Evolutionary conservation across 805 yeast species (phyloP).

Genomic region (Candida chauliodis): DNA sequence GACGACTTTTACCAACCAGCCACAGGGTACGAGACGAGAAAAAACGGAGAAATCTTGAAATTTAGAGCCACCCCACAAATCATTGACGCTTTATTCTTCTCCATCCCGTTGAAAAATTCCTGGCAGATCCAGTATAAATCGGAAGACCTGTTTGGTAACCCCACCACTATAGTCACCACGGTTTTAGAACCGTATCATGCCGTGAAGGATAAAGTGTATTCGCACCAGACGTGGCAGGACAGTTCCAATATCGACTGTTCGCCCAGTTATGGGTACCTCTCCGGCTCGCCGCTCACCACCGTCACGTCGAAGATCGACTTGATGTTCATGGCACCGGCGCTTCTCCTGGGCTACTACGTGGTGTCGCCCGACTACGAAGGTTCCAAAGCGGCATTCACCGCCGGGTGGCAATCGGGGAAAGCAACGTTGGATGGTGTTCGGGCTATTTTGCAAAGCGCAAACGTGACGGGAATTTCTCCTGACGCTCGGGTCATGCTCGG

Average conservation of each 20-base stretch:
- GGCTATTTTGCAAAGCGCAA: slow-evolving; percentile 18
- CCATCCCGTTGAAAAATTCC: slow-evolving; percentile 17
- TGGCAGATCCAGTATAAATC: slow-evolving; percentile 23
- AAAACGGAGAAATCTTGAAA: slow-evolving; percentile 22
- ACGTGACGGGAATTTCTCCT: slow-evolving; percentile 16
- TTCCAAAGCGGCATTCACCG: slow-evolving; percentile 26
- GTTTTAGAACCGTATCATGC: slow-evolving; percentile 28
- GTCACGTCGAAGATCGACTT: slow-evolving; percentile 15
- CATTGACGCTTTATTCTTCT: slow-evolving; percentile 16
- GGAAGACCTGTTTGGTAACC: slow-evolving; percentile 22
- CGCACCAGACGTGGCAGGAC: slow-evolving; percentile 29
- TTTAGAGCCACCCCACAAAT: slow-evolving; percentile 18
- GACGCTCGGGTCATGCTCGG: slow-evolving; percentile 22
- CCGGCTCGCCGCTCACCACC: slow-evolving; percentile 13
- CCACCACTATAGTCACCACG: slow-evolving; percentile 24
- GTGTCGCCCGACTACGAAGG: slow-evolving; percentile 36
- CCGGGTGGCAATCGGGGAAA: slow-evolving; percentile 29
- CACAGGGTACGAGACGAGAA: slow-evolving; percentile 16
- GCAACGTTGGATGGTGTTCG: slow-evolving; percentile 28
- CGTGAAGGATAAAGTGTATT: slow-evolving; percentile 21
- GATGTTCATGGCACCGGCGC: slow-evolving; percentile 17
- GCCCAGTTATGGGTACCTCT: slow-evolving; percentile 21
- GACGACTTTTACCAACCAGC: slow-evolving; percentile 26
- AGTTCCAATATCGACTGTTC: slow-evolving; percentile 24
- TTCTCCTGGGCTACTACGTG: slow-evolving; percentile 30